Evolutionary conservation across 2,329 filamentous ascomycete species (phyloP), one percentile per base, ranked within the genome.

Genomic region (Lecanicillium sp.): DNA sequence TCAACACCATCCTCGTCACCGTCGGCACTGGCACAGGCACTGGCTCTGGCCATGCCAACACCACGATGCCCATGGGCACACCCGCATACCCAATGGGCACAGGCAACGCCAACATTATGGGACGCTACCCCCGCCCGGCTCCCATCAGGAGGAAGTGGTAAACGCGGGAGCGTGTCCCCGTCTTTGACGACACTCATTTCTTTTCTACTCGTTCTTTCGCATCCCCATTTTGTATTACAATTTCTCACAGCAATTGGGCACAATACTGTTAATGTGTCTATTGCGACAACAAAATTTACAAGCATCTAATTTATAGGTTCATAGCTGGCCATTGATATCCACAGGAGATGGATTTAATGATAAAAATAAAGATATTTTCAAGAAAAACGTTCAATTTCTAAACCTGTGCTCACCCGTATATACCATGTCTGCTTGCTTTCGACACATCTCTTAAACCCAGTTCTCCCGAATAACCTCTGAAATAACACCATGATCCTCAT

Each of bases 401-500:
- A n/a, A n/a, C n/a, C n/a, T n/a, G n/a, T n/a, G n/a, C n/a, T n/a
- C n/a, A n/a, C n/a, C n/a, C n/a, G 27, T 28, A 28, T 28, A 25
- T 25, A 7, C 22, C 22, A 11, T 25, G 6, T 6, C 22, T 25
- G 6, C 22, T 25, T 25, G 7, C 6, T 25, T 11, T 7, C 22
- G 11, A 7, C 22, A 25, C 22, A 7, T 25, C 11, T 25, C 15
- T 41, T 29, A 44, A 14, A 43, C 51, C 67, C 68, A 71, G 40
- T 68, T 60, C 19, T 76, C 72, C 49, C 68, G 68, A 30, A 88
- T 67, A 1, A 77, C 77, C 55, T 88, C 81, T 1, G 84, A 72
- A 52, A 90, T 78, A 28, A 88, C 74, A 8, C 77, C 77, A 59
- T 92, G 86, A 58, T 89, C 84, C 62, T 88, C 74, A 50, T 84